Evolutionary conservation across 2,329 filamentous ascomycete genomes (phyloP), one percentile per base, ranked within the genome.

Genomic region (Herpotrichia juniperi): DNA sequence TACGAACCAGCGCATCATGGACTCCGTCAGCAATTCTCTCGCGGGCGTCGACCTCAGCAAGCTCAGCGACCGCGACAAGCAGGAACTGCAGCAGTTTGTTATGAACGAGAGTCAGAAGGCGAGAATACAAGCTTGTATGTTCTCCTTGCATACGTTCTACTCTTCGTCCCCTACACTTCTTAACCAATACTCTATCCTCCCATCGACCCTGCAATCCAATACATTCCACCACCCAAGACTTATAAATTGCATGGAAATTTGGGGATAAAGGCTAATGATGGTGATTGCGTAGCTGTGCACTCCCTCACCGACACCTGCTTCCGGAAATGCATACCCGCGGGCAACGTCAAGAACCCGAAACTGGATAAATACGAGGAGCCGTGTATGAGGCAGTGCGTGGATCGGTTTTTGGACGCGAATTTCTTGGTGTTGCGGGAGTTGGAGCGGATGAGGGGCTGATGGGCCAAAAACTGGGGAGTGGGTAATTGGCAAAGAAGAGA

Each of bases 321-420:
- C 87, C 91, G 87, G 72, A 97, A 97, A 79, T 99, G 94, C 81
- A 81, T 97, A 55, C 88, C 89, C 8, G 81, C 86, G 10, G 82
- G 87, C 42, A 82, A 81, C 51, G 88, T 97, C 72, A 87, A 87
- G 62, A 83, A 81, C 55, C 84, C 86, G 24, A 84, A 86, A 66
- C 80, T 99, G 61, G 91, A 96, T 62, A 84, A 82, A 67, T 79
- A 76, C 56, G 94, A 99, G 79, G 88, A 94, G 78, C 78, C 81
- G 8, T 99, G 94, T 75, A 83, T 96, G 73, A 81, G 87, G 73
- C 97, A 96, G 80, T 99, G 94, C 70, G 92, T 97, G 50, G 90
- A 96, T 67, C 83, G 94, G 50, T 97, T 96, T 77, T 83, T 97
- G 78, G 94, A 99, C 75, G 84, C 92, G 57, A 94, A 93, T 77